A percentile compares a stretch with the other conserved stretches of the same genome.
phyloP scores from a whole-genome alignment of 2,329 filamentous ascomycete genomes.

The Neurospora sp. region DNA sequence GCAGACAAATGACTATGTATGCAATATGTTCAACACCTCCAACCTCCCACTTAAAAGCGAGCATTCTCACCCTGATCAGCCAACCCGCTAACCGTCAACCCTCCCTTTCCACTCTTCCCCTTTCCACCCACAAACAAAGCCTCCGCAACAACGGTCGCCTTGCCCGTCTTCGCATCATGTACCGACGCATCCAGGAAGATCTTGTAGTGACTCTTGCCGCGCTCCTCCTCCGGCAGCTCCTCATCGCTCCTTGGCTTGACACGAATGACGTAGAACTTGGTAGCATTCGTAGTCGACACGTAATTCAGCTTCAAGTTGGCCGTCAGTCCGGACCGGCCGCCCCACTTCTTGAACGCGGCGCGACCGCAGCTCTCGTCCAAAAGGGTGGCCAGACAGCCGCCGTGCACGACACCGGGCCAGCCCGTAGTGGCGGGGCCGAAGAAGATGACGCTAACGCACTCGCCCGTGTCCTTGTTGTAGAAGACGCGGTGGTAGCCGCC shows the following conservation, averaged over 20 bases:
- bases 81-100: background rate
- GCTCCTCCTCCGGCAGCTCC: constrained; percentile 16
- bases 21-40: background rate
- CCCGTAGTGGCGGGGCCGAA: constrained; percentile 56
- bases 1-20: background rate
- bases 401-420: constrained; percentile 65
- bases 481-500: constrained; percentile 52
- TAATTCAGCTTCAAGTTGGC: constrained; percentile 53
- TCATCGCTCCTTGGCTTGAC: constrained; percentile 31
- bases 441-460: constrained; percentile 54
- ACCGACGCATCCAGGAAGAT: constrained; percentile 40
- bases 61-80: background rate
- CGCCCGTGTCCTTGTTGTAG: constrained; percentile 47
- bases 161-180: constrained; percentile 43
- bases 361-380: constrained; percentile 62
- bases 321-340: constrained; percentile 34
- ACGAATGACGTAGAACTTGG: constrained; percentile 54
- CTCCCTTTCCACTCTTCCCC: constrained; percentile 29
- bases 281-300: constrained; percentile 46
- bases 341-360: constrained; percentile 36
- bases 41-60: background rate
- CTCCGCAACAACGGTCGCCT: constrained; percentile 47
- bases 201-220: constrained; percentile 35
- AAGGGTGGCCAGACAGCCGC: constrained; percentile 58
- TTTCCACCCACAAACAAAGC: constrained; percentile 47